Evolutionary conservation across 2,329 filamentous ascomycete genomes (phyloP).

Genomic region (Shiraia bambusicola): DNA sequence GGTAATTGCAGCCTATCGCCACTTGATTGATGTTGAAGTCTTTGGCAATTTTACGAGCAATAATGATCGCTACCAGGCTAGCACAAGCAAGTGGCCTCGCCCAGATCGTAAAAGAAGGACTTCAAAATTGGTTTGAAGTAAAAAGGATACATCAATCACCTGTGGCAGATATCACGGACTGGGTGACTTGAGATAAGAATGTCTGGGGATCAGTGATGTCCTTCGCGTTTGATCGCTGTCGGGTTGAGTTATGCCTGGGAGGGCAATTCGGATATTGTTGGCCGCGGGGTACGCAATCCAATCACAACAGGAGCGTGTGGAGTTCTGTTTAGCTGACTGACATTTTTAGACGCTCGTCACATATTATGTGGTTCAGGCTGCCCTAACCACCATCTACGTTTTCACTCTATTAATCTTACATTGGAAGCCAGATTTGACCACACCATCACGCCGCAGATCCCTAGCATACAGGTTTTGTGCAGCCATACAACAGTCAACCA

Average conservation of each 20-base stretch:
- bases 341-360: background rate
- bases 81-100: no score
- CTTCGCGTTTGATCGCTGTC: no score
- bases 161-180: no score
- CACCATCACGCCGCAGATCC: background rate
- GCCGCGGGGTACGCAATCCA: background rate
- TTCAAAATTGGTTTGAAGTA: no score
- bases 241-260: background rate
- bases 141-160: no score
- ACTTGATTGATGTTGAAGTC: no score
- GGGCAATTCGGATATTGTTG: conserved; percentile 1
- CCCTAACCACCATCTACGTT: background rate
- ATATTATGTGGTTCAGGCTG: background rate
- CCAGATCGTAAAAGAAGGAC: no score
- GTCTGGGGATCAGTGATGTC: no score
- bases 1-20: no score
- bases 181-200: no score
- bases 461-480: background rate
- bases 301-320: background rate
- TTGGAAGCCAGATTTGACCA: background rate
- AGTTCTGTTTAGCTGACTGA: background rate
- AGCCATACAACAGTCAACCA: conserved; percentile 2
- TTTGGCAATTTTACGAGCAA: no score
- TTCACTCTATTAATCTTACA: background rate
- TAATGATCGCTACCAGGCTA: no score